These are phyloP conservation scores for Pseudozyma sp. DNA, from an alignment of 1,284 basidiomycete species.

Conservation along the genomic window DNA sequence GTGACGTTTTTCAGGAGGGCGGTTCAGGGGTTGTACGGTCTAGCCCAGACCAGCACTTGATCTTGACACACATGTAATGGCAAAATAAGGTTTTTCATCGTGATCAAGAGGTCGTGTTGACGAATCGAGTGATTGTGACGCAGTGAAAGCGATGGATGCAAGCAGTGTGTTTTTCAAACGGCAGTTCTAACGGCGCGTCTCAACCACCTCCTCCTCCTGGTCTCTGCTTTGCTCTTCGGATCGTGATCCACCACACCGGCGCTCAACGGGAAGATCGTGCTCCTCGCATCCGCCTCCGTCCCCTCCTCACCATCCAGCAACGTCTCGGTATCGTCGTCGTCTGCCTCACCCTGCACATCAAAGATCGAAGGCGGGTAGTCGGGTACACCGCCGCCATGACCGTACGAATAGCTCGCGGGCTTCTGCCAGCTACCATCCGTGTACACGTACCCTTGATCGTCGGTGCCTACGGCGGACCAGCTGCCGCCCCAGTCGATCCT, in stretches of 20 bases:
- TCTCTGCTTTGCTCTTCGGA: conserved; percentile 38
- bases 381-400: conserved; percentile 46
- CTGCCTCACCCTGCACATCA: conserved; percentile 16
- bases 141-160: not conserved
- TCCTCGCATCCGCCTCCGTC: conserved; percentile 24
- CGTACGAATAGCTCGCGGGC: conserved; percentile 64
- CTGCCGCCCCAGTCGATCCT: conserved; percentile 67
- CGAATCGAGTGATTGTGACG: not conserved
- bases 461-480: conserved; percentile 65
- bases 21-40: conserved; percentile 69
- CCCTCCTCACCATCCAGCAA: conserved; percentile 14
- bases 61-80: not conserved
- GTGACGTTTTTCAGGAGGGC: conserved; percentile 81
- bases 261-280: conserved; percentile 33
- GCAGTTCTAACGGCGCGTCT: conserved; percentile 37
- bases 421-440: conserved; percentile 65
- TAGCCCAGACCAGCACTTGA: conserved; percentile 50
- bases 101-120: not conserved
- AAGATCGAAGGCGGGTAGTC: conserved; percentile 45
- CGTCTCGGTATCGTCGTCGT: conserved; percentile 11
- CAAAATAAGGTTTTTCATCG: not conserved
- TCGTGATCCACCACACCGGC: conserved; percentile 47
- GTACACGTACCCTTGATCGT: conserved; percentile 65
- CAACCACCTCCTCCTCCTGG: conserved; percentile 51
- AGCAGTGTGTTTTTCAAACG: conserved; percentile 3